These are phyloP conservation scores for Aphanomyces stellatus DNA, from an alignment of 352 stramenopile species.

Conservation along the genomic window DNA sequence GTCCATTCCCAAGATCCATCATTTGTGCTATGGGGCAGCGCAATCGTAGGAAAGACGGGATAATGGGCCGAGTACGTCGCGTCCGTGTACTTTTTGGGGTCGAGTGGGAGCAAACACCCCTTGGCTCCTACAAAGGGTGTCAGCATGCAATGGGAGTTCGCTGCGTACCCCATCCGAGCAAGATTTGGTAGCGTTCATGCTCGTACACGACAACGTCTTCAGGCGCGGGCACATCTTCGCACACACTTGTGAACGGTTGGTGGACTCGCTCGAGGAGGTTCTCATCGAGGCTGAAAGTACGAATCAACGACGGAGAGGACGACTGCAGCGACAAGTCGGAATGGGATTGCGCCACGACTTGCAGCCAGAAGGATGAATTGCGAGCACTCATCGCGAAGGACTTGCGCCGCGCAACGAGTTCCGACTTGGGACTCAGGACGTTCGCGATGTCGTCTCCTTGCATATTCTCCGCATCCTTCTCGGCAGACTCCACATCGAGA, in stretches of 20 bases:
- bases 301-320: background rate
- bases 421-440: too few species aligned
- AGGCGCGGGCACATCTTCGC: background rate
- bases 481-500: too few species aligned
- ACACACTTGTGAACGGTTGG: too few species aligned
- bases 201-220: conserved; percentile 51
- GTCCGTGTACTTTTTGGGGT: conserved; percentile 60
- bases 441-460: too few species aligned
- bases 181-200: conserved; percentile 57
- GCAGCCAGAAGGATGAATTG: conserved; percentile 18
- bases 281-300: background rate
- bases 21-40: conserved; percentile 25
- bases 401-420: background rate
- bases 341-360: conserved; percentile 18
- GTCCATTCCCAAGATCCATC: conserved; percentile 51
- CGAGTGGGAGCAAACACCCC: conserved; percentile 57
- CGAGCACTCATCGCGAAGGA: conserved; percentile 12
- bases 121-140: conserved; percentile 42
- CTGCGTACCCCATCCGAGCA: conserved; percentile 47
- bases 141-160: background rate
- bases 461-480: too few species aligned
- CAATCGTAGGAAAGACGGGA: conserved; percentile 43
- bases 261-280: too few species aligned
- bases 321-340: conserved; percentile 17
- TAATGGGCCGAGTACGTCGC: conserved; percentile 25